A percentile compares a stretch with the other conserved stretches of the same genome.
Evolutionary conservation across 2,329 filamentous ascomycete genomes (phyloP).

Genomic region (Fulvia fulva): DNA sequence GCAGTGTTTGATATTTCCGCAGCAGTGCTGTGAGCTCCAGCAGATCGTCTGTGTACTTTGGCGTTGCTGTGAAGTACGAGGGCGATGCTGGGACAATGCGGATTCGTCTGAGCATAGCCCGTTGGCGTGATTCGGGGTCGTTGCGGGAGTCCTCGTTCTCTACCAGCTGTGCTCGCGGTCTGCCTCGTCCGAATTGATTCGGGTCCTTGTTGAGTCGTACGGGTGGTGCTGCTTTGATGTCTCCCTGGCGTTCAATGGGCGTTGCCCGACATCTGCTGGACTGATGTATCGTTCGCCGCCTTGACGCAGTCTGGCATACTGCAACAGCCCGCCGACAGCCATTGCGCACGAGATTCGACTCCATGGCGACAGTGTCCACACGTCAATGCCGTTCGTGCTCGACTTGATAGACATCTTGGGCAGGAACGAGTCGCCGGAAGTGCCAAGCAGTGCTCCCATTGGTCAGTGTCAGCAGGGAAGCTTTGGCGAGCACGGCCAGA

Average conservation of each 20-base stretch:
- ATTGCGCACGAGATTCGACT: conserved; percentile 27
- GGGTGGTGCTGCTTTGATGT: conserved; percentile 28
- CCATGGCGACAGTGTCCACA: conserved; percentile 23
- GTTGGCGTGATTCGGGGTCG: conserved; percentile 8
- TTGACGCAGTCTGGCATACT: conserved; percentile 21
- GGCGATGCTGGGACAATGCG: conserved; percentile 79
- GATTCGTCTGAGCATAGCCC: conserved; percentile 38
- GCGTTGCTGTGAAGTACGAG: conserved; percentile 90
- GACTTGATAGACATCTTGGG: neutral
- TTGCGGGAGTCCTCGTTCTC: conserved; percentile 8
- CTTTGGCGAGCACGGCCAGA: neutral
- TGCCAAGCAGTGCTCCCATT: neutral
- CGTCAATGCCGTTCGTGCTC: neutral
- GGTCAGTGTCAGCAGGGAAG: neutral
- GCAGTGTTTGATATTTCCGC: conserved; percentile 68
- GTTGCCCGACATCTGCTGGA: conserved; percentile 28
- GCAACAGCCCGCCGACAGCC: conserved; percentile 30
- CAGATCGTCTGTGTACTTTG: conserved; percentile 80
- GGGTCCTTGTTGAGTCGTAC: conserved; percentile 26
- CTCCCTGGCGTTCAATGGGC: conserved; percentile 21
- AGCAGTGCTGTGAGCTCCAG: conserved; percentile 69
- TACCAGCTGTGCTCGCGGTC: conserved; percentile 17
- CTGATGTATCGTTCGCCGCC: conserved; percentile 22
- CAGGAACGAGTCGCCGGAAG: neutral
- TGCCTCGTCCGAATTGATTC: conserved; percentile 23